Percentiles rank a stretch among this genome's conserved stretches.
These are phyloP conservation scores for Fusarium sp. DNA, from an alignment of 2,329 filamentous ascomycete genomes.

Conservation along the genomic window DNA sequence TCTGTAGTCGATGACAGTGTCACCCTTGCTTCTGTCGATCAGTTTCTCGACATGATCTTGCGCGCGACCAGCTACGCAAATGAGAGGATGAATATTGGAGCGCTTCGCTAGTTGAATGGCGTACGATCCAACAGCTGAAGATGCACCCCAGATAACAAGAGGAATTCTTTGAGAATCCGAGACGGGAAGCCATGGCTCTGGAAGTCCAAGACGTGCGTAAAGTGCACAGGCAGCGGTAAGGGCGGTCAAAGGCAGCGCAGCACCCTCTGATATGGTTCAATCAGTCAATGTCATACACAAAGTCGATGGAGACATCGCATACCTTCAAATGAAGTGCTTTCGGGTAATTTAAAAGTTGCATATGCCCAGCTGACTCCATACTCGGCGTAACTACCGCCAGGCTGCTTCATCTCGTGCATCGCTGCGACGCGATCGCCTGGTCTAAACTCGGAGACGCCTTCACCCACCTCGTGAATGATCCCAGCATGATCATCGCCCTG, in stretches of 20 bases:
- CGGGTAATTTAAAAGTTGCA: slow-evolving; percentile 26
- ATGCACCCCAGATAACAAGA: slow-evolving; percentile 34
- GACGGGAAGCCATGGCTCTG: slow-evolving; percentile 11
- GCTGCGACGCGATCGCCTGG: slow-evolving; percentile 34
- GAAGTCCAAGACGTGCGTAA: slow-evolving; percentile 9
- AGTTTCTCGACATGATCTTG: slow-evolving; percentile 25
- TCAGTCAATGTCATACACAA: background rate
- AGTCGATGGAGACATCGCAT: rapidly evolving
- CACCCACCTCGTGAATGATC: slow-evolving; percentile 8
- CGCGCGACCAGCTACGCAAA: slow-evolving; percentile 33
- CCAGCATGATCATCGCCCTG: slow-evolving; percentile 38
- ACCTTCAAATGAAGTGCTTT: slow-evolving; percentile 20
- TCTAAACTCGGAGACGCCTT: slow-evolving; percentile 31
- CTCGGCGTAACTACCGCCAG: slow-evolving; percentile 34
- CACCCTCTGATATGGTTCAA: slow-evolving; percentile 8
- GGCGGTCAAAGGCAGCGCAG: slow-evolving; percentile 19
- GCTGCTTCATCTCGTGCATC: slow-evolving; percentile 34
- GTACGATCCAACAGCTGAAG: slow-evolving; percentile 34
- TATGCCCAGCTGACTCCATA: slow-evolving; percentile 30
- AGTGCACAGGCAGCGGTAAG: slow-evolving; percentile 33
- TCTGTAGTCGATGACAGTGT: slow-evolving; percentile 36
- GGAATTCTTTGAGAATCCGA: background rate
- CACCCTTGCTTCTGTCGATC: slow-evolving; percentile 25
- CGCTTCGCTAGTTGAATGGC: slow-evolving; percentile 25
- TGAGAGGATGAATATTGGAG: slow-evolving; percentile 34